phyloP scores from a whole-genome alignment of 495 filamentous ascomycete genomes.

The Barbatosphaeria neglecta region DNA sequence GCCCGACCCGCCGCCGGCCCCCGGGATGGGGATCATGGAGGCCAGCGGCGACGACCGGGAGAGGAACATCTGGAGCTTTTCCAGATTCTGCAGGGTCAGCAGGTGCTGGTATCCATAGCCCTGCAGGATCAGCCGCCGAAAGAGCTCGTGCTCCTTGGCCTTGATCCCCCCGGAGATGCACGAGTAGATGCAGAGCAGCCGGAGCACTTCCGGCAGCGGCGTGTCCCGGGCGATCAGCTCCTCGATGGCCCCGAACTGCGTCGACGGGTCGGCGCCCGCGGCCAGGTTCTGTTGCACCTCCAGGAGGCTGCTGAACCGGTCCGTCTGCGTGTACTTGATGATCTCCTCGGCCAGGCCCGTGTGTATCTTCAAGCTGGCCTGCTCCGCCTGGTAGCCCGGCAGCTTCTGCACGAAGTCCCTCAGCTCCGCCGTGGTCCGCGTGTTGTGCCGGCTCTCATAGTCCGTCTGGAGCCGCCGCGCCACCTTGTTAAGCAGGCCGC shows the following conservation, averaged over 20 bases:
- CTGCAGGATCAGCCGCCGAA: conserved; percentile 77
- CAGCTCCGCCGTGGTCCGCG: conserved; percentile 80
- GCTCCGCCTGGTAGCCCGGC: conserved; percentile 84
- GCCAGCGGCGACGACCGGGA: conserved; percentile 57
- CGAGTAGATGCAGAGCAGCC: conserved; percentile 82
- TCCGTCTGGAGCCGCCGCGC: conserved; percentile 75
- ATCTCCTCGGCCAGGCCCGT: conserved; percentile 90
- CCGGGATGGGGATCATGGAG: conserved; percentile 56
- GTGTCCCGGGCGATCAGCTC: conserved; percentile 83
- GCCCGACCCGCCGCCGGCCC: conserved; percentile 39
- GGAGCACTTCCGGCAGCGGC: conserved; percentile 65
- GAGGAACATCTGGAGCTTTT: conserved; percentile 77
- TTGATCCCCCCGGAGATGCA: conserved; percentile 82
- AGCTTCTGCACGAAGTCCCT: conserved; percentile 86
- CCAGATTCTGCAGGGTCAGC: conserved; percentile 76
- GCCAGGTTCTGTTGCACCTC: conserved; percentile 95
- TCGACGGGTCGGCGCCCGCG: conserved; percentile 77
- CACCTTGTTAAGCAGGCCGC: conserved; percentile 76
- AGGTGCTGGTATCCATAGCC: conserved; percentile 93
- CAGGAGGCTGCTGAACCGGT: conserved; percentile 74
- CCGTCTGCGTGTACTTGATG: conserved; percentile 76
- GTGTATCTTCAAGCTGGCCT: conserved; percentile 82
- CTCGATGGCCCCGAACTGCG: conserved; percentile 81
- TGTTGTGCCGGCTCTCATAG: conserved; percentile 79
- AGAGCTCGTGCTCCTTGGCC: conserved; percentile 73